A percentile compares a stretch with the other conserved stretches of the same genome.
Evolutionary conservation across 108 stramenopile species (phyloP).

Genomic region (Ochromonas danica): DNA sequence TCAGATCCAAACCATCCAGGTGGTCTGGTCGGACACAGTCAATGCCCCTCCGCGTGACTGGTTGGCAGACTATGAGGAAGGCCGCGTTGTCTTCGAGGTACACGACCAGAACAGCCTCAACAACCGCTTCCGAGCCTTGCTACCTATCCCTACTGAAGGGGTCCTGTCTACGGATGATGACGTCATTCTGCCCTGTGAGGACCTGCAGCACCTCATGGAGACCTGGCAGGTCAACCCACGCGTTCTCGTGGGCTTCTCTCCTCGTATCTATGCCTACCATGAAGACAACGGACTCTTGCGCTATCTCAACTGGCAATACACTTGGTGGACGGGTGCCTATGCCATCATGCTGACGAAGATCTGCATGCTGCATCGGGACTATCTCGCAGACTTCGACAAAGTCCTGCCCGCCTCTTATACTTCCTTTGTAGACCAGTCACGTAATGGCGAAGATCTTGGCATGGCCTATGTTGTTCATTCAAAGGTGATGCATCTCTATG

Average conservation of each 20-base stretch:
- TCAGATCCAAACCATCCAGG: conserved; percentile 41
- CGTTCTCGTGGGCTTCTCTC: conserved; percentile 50
- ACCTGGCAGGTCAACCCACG: conserved; percentile 38
- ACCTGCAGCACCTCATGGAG: conserved; percentile 36
- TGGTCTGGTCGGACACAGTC: conserved; percentile 55
- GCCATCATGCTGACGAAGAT: conserved; percentile 49
- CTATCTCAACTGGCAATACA: conserved; percentile 41
- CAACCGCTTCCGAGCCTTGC: conserved; percentile 45
- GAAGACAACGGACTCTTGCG: background rate
- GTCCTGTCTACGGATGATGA: conserved; percentile 56
- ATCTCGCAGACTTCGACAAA: conserved; percentile 37
- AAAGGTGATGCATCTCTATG: background rate
- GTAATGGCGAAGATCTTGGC: conserved; percentile 56
- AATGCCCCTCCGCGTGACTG: conserved; percentile 37
- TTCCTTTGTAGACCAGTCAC: conserved; percentile 43
- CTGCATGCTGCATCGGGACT: background rate
- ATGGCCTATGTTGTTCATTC: conserved; percentile 40
- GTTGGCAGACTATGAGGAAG: background rate
- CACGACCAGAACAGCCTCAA: conserved; percentile 50
- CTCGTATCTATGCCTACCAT: conserved; percentile 46
- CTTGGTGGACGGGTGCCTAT: conserved; percentile 52
- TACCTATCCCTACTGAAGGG: background rate
- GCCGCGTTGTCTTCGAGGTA: conserved; percentile 42
- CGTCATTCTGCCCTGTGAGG: conserved; percentile 43
- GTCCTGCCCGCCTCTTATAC: conserved; percentile 25